A percentile compares a stretch with the other conserved stretches of the same genome.
Conservation (phyloP, 2,329 filamentous ascomycete species). For the Fusarium poae region DNA sequence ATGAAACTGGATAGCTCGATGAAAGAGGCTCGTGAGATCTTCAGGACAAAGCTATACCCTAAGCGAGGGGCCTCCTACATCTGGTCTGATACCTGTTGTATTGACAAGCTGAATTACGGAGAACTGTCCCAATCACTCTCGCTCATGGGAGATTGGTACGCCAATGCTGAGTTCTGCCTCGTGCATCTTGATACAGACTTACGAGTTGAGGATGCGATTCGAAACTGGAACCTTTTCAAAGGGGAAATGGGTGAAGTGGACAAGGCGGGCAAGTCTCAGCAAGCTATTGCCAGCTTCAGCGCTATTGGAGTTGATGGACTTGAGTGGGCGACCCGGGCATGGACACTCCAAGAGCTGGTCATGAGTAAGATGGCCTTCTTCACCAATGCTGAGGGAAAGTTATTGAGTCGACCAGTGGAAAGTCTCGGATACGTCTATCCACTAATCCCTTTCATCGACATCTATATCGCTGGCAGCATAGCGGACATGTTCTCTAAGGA, state of each 20-base stretch:
- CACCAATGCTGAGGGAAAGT: conserved; percentile 3
- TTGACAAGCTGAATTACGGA: conserved; percentile 11
- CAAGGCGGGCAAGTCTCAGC: accelerated
- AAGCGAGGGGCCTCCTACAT: conserved; percentile 2
- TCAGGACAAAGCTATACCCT: neutral
- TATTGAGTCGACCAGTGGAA: conserved; percentile 5
- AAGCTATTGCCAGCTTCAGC: neutral
- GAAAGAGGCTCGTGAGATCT: neutral
- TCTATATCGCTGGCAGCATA: neutral
- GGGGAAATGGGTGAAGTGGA: neutral
- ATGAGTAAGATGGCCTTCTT: conserved; percentile 17
- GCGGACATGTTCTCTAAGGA: neutral
- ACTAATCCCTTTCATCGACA: conserved; percentile 3
- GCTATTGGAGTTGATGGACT: neutral
- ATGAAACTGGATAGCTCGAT: neutral
- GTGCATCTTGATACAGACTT: conserved; percentile 6
- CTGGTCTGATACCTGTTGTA: conserved; percentile 14
- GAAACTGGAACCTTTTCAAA: conserved; percentile 7
- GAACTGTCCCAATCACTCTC: conserved; percentile 7
- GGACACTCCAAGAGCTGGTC: conserved; percentile 5
- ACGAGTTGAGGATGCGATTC: neutral
- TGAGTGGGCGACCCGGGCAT: conserved; percentile 13
- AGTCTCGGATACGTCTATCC: conserved; percentile 2
- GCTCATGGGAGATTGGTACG: conserved; percentile 18
- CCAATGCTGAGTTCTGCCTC: conserved; percentile 4